phyloP scores from a whole-genome alignment of 1,284 basidiomycete species.

The Moniliella sp. region DNA sequence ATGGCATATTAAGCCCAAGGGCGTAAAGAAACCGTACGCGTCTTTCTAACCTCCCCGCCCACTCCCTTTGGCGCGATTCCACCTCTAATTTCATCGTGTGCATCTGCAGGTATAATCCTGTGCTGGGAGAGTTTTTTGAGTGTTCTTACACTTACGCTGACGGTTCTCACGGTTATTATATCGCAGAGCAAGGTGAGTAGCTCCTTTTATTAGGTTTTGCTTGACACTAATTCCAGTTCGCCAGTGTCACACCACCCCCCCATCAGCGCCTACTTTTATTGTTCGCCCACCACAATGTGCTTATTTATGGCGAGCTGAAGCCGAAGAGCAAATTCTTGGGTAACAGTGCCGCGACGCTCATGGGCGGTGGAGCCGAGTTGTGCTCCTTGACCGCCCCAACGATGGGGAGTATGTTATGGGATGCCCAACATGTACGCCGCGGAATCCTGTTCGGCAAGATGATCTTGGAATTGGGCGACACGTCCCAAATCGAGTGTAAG shows the following conservation, averaged over 20 bases:
- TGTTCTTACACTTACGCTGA: constrained; percentile 82
- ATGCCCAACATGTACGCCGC: constrained; percentile 50
- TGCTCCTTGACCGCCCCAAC: constrained; percentile 18
- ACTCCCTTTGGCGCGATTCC: too few relatives aligned
- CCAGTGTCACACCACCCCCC: constrained; percentile 80
- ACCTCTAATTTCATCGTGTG: too few relatives aligned
- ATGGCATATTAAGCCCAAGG: constrained; percentile 98
- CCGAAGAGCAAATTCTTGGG: constrained; percentile 91
- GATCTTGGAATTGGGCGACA: constrained; percentile 85
- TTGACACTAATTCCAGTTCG: too few relatives aligned
- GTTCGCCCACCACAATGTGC: constrained; percentile 60
- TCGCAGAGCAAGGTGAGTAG: constrained; percentile 68
- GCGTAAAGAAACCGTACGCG: constrained; percentile 74
- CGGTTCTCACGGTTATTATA: constrained; percentile 77
- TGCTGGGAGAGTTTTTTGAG: constrained; percentile 90
- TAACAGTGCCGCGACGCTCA: constrained; percentile 43
- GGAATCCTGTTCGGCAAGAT: constrained; percentile 95
- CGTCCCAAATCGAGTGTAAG: constrained; percentile 62
- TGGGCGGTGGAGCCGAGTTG: constrained; percentile 67
- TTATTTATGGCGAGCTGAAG: constrained; percentile 74
- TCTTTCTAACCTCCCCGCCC: too few relatives aligned
- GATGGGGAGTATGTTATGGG: constrained; percentile 28
- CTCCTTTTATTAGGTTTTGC: too few relatives aligned
- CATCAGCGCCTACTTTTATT: constrained; percentile 86
- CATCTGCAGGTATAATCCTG: constrained; percentile 96